Evolutionary conservation across 768 basidiomycete species (phyloP), one percentile per base, ranked within the genome.

Genomic region (Rhizopogon vesiculosus): DNA sequence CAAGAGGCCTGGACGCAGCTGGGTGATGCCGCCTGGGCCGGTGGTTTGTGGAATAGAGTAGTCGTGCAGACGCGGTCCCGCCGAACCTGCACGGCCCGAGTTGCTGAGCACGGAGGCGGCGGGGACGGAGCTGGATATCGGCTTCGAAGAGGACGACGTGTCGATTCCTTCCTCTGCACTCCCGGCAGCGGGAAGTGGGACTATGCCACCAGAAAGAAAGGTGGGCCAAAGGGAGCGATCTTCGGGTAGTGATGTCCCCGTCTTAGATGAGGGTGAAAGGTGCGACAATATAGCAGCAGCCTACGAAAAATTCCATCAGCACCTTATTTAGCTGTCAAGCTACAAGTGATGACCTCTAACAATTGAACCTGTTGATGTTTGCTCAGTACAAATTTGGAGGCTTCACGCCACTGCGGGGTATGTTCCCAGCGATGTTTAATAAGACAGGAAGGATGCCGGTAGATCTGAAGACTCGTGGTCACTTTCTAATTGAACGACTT

Each of bases 381-480:
- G 72, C 87, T 91, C 56, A 98, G 77, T 33, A 93, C 83, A 63
- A 94, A 86, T 68, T 94, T 92, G 61, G 88, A 82, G 2, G 94
- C 89, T 68, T 94, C 91, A 43, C 89, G 87, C 96, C 96, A 98
- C 64, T 97, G 93, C 18, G 91, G 91, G 35, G 91, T 92, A 66
- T 96, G 93, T 66, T 98, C 95, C 96, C 96, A 98, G 35, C 96
- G 89, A 66, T 98, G 96, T 71, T 98, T 98, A 71, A 95, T 91
- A 46, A 98, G 77, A 71, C 95, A 98, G 12, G 90, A 92, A 2
- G 93, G 93, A 71, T 98, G 95, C 51, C 89, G 85, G 69, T 91
- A 93, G 40, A 91, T 84, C 89, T 91, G 66, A 28, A 38, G 33
- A 22, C 9, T 38, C 33, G 10, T 49, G 48, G 48, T 49, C 48